Evolutionary conservation across 2,329 filamentous ascomycete species (phyloP).

Genomic region (Exserohilum rostratum): DNA sequence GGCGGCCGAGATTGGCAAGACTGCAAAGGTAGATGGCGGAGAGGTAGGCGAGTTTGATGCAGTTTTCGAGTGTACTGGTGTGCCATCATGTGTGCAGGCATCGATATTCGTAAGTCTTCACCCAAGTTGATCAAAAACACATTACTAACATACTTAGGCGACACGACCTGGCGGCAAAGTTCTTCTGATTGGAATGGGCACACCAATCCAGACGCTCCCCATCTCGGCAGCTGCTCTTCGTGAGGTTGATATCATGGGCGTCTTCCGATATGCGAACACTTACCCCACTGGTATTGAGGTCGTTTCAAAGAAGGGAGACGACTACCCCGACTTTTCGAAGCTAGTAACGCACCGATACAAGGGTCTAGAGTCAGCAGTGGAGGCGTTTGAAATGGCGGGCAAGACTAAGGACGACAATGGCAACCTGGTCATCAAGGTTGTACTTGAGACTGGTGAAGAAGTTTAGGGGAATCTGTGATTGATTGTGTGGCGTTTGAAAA

Average conservation of each 20-base stretch:
- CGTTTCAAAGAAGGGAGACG: constrained; percentile 54
- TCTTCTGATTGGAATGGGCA: constrained; percentile 81
- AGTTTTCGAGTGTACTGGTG: constrained; percentile 78
- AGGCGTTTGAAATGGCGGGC: constrained; percentile 73
- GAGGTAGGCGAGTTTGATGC: constrained; percentile 65
- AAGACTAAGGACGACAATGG: constrained; percentile 71
- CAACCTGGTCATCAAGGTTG: constrained; percentile 74
- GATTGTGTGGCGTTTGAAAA: background rate
- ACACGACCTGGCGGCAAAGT: constrained; percentile 73
- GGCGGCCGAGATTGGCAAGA: constrained; percentile 51
- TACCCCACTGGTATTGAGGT: constrained; percentile 73
- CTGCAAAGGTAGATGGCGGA: constrained; percentile 39
- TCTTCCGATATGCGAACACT: constrained; percentile 79
- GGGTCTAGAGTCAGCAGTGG: constrained; percentile 65
- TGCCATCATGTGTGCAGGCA: constrained; percentile 75
- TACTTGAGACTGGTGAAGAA: constrained; percentile 56
- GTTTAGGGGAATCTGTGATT: constrained; percentile 26
- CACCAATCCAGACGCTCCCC: constrained; percentile 74
- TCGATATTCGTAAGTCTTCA: constrained; percentile 65
- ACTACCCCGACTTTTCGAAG: constrained; percentile 68
- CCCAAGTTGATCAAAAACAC: background rate
- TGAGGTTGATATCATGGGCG: constrained; percentile 78
- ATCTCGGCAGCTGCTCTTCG: constrained; percentile 74
- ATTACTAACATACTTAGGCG: constrained; percentile 46
- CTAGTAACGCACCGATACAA: constrained; percentile 76